These are phyloP conservation scores for Cryptococcus depauperatus DNA, from an alignment of 1,284 basidiomycete species.

Conservation along the genomic window DNA sequence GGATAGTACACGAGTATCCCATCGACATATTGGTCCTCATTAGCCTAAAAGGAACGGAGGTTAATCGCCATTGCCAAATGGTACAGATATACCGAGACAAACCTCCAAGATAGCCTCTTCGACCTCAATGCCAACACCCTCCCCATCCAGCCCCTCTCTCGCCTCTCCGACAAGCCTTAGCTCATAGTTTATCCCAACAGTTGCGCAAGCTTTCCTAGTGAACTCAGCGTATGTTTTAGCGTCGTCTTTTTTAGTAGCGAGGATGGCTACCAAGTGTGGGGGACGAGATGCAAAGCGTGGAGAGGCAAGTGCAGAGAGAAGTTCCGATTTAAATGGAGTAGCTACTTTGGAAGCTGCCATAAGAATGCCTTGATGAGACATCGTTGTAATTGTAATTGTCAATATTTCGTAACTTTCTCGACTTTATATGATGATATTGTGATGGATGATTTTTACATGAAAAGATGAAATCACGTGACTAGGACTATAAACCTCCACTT, in stretches of 20 bases:
- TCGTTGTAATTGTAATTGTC: too few species aligned
- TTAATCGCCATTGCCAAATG: too few species aligned
- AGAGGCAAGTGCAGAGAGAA: slow-evolving; percentile 27
- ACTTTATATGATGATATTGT: background rate
- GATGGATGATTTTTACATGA: background rate
- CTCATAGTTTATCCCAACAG: slow-evolving; percentile 79
- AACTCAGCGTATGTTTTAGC: slow-evolving; percentile 90
- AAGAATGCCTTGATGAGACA: slow-evolving; percentile 35
- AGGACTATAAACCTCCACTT: too few species aligned
- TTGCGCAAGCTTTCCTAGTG: slow-evolving; percentile 82
- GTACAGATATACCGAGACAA: slow-evolving; percentile 16
- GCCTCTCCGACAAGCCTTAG: slow-evolving; percentile 58
- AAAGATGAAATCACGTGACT: too few species aligned
- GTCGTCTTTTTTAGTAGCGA: slow-evolving; percentile 77
- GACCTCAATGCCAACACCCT: slow-evolving; percentile 61
- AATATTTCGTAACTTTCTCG: too few species aligned
- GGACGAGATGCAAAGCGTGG: slow-evolving; percentile 28
- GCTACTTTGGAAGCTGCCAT: slow-evolving; percentile 45
- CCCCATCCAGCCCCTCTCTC: slow-evolving; percentile 44
- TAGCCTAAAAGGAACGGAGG: too few species aligned
- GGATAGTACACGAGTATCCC: slow-evolving; percentile 99
- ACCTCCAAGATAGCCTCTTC: slow-evolving; percentile 86
- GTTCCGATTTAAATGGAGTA: slow-evolving; percentile 44
- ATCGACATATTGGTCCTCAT: slow-evolving; percentile 74
- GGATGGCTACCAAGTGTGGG: slow-evolving; percentile 83